These are phyloP conservation scores for Yamadazyma oceani DNA, from an alignment of 1,139 yeast species.

Conservation along the genomic window DNA sequence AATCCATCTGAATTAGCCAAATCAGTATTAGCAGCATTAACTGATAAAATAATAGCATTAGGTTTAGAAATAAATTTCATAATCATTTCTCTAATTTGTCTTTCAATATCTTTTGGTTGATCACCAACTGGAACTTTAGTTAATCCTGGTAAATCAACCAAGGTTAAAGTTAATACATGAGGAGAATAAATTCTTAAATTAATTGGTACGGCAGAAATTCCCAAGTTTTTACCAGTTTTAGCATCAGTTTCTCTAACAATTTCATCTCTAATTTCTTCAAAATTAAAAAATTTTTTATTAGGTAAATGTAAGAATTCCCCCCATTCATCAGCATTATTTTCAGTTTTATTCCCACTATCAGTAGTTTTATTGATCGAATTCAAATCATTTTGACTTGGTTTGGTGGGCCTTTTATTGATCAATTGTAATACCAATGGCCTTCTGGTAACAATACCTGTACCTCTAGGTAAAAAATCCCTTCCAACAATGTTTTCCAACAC, in stretches of 20 bases:
- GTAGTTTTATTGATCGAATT: constrained; percentile 35
- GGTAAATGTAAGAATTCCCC: constrained; percentile 96
- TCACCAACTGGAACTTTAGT: constrained; percentile 99
- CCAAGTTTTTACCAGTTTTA: constrained; percentile 88
- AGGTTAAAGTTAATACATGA: constrained; percentile 88
- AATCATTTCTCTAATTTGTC: constrained; percentile 91
- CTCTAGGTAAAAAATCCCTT: constrained; percentile 91
- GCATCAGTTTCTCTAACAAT: constrained; percentile 93
- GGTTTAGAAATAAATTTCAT: constrained; percentile 93
- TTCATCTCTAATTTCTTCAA: constrained; percentile 88
- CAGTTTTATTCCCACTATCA: constrained; percentile 50
- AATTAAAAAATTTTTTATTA: constrained; percentile 81
- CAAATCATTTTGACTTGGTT: constrained; percentile 25
- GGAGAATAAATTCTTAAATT: constrained; percentile 95
- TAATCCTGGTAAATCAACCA: constrained; percentile 96
- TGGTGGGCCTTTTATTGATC: constrained; percentile 60
- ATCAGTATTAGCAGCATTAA: constrained; percentile 96
- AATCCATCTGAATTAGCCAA: constrained; percentile 97
- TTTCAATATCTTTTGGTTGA: constrained; percentile 97
- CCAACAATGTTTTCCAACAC: constrained; percentile 94
- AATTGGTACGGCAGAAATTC: constrained; percentile 90
- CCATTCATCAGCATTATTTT: constrained; percentile 92
- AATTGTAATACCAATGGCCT: constrained; percentile 85
- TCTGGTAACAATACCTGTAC: constrained; percentile 94
- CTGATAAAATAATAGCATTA: constrained; percentile 92